Evolutionary conservation across 2,329 filamentous ascomycete species (phyloP).

Genomic region (Emydomyces testavorans): DNA sequence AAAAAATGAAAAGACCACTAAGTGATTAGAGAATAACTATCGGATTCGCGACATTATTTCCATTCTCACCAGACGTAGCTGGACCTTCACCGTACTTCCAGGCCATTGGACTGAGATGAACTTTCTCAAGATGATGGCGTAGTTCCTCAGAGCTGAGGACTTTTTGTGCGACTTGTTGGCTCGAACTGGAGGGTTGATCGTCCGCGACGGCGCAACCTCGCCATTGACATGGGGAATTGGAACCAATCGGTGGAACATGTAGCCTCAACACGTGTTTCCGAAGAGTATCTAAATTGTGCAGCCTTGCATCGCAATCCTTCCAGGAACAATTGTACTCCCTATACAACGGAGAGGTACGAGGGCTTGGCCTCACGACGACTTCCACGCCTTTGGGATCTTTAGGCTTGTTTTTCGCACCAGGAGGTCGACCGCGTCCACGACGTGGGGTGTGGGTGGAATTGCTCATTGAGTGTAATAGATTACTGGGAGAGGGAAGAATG

Average conservation of each 20-base stretch:
- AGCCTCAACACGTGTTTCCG: constrained; percentile 48
- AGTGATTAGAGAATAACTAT: constrained; percentile 17
- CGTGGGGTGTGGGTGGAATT: not conserved
- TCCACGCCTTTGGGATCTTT: constrained; percentile 14
- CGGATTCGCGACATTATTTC: constrained; percentile 13
- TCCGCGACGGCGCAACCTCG: constrained; percentile 19
- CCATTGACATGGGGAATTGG: constrained; percentile 25
- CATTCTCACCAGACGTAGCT: constrained; percentile 41
- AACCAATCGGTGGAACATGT: constrained; percentile 32
- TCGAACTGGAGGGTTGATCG: not conserved
- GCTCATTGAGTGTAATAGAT: not conserved
- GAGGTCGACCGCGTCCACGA: constrained; percentile 22
- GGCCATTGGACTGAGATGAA: constrained; percentile 44
- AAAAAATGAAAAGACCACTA: constrained; percentile 12
- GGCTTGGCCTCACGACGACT: constrained; percentile 17
- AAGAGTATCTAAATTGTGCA: constrained; percentile 52
- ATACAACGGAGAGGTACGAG: constrained; percentile 18
- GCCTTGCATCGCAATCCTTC: constrained; percentile 44
- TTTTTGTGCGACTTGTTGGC: constrained; percentile 14
- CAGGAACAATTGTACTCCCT: constrained; percentile 47
- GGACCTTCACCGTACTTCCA: constrained; percentile 52
- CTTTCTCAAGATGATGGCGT: constrained; percentile 41
- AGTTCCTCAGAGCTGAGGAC: constrained; percentile 28
- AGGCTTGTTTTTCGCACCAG: constrained; percentile 24
- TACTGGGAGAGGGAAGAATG: no score